Base-by-base conservation (phyloP, 2,329 filamentous ascomycete species). In the Aspergillus pseudoterreus region DNA sequence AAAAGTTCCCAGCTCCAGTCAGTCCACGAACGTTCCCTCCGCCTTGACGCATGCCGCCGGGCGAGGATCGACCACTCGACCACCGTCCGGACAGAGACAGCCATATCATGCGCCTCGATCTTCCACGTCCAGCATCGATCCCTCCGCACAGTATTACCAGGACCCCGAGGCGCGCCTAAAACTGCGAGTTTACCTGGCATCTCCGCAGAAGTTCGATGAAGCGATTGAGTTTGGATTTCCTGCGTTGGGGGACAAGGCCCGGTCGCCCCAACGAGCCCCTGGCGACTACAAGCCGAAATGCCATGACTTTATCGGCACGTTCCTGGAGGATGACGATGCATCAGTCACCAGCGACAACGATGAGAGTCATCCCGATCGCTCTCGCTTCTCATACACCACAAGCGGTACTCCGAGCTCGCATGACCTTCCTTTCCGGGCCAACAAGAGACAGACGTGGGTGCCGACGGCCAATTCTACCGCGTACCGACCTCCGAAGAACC, bases 141-240 rank as follows among this genome's bases (percentile, higher is more conserved):
- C 86, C 4, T 78, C 81, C 32, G 88, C 90, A 4, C 83, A 88
- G 35, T 88, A 96, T 71, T 96, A 96, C 64, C 89, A 90, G 67
- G 91, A 96, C 61, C 90, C 91, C 0, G 89, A 95, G 66, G 90
- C 92, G 36, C 83, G 92, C 32, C 79, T 90, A 61, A 96, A 95
- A 71, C 77, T 97, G 17, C 85, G 91, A 11, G 84, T 90, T 6
- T 96, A 92, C 63, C 81, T 96, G 17, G 88, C 89, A 6, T 95
- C 91, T 1, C 88, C 92, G 1, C 89, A 95, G 60, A 96, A 95
- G 67, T 97, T 97, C 61, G 92, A 97, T 66, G 92, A 97, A 71
- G 91, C 90, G 1, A 82, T 97, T 47, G 89, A 95, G 67, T 96
- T 95, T 70, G 92, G 92, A 0, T 97, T 96, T 62, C 90, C 91